Conservation (phyloP, 768 basidiomycete species). For the Leccinum barrowsii region DNA sequence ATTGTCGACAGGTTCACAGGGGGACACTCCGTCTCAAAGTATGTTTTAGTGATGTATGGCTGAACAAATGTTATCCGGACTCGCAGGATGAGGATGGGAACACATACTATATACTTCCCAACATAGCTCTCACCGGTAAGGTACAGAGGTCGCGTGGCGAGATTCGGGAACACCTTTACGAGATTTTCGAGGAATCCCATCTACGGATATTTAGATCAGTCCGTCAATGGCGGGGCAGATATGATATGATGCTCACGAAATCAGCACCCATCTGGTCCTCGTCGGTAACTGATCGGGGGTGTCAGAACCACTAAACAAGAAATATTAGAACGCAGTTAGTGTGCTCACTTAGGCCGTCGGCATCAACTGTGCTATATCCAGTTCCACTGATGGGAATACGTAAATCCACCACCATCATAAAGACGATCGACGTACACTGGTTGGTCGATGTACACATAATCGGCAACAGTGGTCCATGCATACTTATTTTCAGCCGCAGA, state of each 20-base stretch:
- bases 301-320: background rate
- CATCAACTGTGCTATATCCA: conserved; percentile 61
- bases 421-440: conserved; percentile 42
- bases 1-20: conserved; percentile 65
- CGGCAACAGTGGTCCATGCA: conserved; percentile 53
- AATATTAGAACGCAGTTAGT: background rate
- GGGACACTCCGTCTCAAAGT: conserved; percentile 55
- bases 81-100: conserved; percentile 23
- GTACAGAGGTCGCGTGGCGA: conserved; percentile 61
- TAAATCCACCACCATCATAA: background rate
- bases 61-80: conserved; percentile 29
- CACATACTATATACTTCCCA: conserved; percentile 59
- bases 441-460: conserved; percentile 67
- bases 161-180: conserved; percentile 66
- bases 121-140: conserved; percentile 77
- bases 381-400: conserved; percentile 41
- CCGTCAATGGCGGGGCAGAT: background rate
- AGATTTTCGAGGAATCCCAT: conserved; percentile 69
- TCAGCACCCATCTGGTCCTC: conserved; percentile 60
- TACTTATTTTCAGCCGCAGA: conserved; percentile 45
- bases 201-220: conserved; percentile 31
- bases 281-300: conserved; percentile 39
- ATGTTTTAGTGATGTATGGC: conserved; percentile 73
- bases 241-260: conserved; percentile 32
- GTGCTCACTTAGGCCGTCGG: conserved; percentile 49